A percentile compares a stretch with the other conserved stretches of the same genome.
These are phyloP conservation scores for Vitis hybrid DNA, from an alignment of 177 flowering plant species.

Conservation along the genomic window DNA sequence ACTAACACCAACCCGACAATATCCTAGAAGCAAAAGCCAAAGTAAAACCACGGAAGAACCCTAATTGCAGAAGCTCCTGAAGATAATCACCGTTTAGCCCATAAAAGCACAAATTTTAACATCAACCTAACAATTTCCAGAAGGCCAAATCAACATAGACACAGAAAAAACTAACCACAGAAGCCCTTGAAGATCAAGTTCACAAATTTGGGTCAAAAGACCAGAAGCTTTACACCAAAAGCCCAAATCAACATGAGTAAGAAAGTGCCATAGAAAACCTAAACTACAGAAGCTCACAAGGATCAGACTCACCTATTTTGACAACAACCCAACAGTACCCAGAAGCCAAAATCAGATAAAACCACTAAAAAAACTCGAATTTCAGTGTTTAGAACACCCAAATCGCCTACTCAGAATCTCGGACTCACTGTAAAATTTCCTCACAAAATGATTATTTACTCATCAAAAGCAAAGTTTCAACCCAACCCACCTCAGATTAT, in stretches of 20 bases:
- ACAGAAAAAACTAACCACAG: constrained; percentile 12
- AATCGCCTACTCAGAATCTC: neutral
- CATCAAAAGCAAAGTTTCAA: constrained; percentile 1
- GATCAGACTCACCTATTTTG: constrained; percentile 5
- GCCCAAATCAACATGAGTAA: too few relatives aligned
- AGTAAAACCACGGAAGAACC: too few relatives aligned
- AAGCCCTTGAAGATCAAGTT: constrained; percentile 12
- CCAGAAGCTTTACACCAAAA: neutral
- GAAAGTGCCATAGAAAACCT: too few relatives aligned
- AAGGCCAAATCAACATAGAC: constrained; percentile 12
- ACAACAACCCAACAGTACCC: constrained; percentile 10
- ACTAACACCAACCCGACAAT: neutral
- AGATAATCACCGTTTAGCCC: neutral
- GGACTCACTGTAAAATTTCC: neutral
- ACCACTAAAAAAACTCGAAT: neutral
- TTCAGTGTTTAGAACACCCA: neutral
- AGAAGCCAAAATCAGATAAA: constrained; percentile 12
- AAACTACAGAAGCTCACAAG: neutral
- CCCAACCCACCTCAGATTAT: constrained; percentile 11
- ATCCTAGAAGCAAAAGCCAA: neutral
- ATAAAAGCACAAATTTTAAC: neutral
- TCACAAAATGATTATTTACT: neutral
- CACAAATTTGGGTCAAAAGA: constrained; percentile 1
- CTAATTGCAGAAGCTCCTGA: neutral
- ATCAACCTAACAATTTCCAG: constrained; percentile 10